phyloP scores from a whole-genome alignment of 331 rosid genomes.

The Rosa hybrid region DNA sequence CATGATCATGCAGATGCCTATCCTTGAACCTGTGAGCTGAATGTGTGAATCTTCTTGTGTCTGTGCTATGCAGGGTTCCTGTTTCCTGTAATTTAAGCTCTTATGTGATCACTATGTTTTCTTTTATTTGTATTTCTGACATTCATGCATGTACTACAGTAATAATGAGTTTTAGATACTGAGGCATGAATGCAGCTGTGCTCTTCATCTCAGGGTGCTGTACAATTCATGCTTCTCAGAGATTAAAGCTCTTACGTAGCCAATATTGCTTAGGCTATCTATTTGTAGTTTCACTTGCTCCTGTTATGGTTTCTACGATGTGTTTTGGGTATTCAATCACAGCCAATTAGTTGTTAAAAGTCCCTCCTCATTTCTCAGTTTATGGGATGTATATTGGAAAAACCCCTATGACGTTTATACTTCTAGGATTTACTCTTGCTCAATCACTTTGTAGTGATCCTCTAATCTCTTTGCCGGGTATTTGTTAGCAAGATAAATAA shows the following conservation, averaged over 20 bases:
- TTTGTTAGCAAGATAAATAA: background rate
- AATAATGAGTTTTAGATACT: background rate
- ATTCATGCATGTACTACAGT: background rate
- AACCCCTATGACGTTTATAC: background rate
- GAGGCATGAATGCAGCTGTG: background rate
- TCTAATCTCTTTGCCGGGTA: background rate
- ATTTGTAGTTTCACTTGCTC: background rate
- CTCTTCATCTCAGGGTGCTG: background rate
- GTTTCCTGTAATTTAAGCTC: background rate
- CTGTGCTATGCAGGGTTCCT: background rate
- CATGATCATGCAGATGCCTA: slow-evolving; percentile 22
- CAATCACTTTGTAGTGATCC: background rate
- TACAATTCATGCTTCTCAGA: background rate
- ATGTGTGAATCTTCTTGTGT: background rate
- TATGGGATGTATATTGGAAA: background rate
- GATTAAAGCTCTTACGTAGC: background rate
- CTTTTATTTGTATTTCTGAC: slow-evolving; percentile 4
- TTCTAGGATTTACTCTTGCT: background rate
- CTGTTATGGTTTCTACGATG: background rate
- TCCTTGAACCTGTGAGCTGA: slow-evolving; percentile 23
- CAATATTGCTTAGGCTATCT: background rate
- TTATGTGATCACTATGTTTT: background rate
- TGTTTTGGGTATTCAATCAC: background rate
- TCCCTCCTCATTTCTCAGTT: background rate
- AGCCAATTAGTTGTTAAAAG: background rate